Base-by-base conservation (phyloP, 768 basidiomycete species). In the Boletus eberwhitei region DNA sequence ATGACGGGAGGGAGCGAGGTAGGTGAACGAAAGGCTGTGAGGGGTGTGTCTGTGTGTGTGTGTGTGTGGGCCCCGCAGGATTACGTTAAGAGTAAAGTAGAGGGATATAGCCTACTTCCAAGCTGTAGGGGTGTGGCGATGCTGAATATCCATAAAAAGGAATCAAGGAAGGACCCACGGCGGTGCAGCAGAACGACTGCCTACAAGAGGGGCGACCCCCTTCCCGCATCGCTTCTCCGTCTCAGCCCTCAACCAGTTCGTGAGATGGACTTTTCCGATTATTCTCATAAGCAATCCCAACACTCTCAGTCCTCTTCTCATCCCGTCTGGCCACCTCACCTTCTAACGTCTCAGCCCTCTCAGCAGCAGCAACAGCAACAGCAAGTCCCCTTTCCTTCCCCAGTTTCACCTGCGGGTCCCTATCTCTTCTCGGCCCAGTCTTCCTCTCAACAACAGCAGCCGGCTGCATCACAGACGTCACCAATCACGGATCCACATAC, bases 211-310 rank as follows among this genome's bases (percentile, higher is more conserved):
- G 24, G 24, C 5, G 4, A n/a, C n/a, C n/a, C n/a, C n/a, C n/a
- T n/a, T n/a, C n/a, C n/a, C n/a, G n/a, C 4, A 24, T 24, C 24
- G 6, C 24, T 26, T 26, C 5, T 26, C 24, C 24, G 24, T 26
- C 24, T 26, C 24, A 26, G 24, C 24, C 24, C 5, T 6, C 24
- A 26, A 5, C 24, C 24, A n/a, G 24, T 26, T 26, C 24, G 24
- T 26, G 24, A 29, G 45, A 69, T 69, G 68, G 68, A 69, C 55
- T 69, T 54, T 31, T 3, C 53, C 0, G 64, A 63, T 32, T 60
- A 53, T 29, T 75, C 65, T 54, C 82, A 48, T 5, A 77, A n/a
- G 64, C 29, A 5, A 26, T 26, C 24, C 73, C n/a, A n/a, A n/a
- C n/a, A 26, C 57, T 67, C 49, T 54, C 73, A 17, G 65, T 74